Conservation (phyloP, 2,329 filamentous ascomycete species). For the Cladosporium phlei region DNA sequence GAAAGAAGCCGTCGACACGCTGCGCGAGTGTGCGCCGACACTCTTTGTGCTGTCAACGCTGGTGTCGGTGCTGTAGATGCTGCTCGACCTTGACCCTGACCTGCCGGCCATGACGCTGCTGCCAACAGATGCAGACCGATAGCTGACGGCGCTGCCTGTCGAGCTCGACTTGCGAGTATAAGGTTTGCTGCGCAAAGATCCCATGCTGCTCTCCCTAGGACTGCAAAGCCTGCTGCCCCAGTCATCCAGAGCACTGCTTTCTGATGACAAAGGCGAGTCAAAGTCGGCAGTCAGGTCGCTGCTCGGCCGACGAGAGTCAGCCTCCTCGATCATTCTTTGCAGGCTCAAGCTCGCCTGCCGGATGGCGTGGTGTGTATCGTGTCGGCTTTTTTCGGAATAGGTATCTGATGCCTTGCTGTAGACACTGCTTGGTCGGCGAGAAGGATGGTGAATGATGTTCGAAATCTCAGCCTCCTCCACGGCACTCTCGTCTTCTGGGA, state of each 20-base stretch:
- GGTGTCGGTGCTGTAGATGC: conserved; percentile 7
- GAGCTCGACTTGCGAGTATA: background rate
- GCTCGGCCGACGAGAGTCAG: background rate
- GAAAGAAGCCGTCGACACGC: background rate
- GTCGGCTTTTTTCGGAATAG: no score
- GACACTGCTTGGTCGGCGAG: background rate
- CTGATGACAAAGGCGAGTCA: conserved; percentile 1
- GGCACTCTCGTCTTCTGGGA: conserved; percentile 5
- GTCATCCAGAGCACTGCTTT: background rate
- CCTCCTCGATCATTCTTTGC: background rate
- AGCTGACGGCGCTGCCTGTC: background rate
- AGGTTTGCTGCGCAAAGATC: conserved; percentile 3
- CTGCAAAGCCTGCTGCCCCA: conserved; percentile 1
- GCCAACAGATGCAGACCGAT: background rate
- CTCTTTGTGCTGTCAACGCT: conserved; percentile 1
- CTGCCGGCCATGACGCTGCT: background rate
- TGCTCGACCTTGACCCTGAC: background rate
- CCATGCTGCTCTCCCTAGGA: background rate
- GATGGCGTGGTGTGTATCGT: no score
- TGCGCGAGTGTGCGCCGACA: background rate
- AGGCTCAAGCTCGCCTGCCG: no score
- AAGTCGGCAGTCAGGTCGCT: conserved; percentile 4
- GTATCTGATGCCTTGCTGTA: no score
- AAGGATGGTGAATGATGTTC: background rate
- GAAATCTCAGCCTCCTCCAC: background rate